Base-by-base conservation (phyloP, 306 rosid species). In the Macrotyloma uniflorum region DNA sequence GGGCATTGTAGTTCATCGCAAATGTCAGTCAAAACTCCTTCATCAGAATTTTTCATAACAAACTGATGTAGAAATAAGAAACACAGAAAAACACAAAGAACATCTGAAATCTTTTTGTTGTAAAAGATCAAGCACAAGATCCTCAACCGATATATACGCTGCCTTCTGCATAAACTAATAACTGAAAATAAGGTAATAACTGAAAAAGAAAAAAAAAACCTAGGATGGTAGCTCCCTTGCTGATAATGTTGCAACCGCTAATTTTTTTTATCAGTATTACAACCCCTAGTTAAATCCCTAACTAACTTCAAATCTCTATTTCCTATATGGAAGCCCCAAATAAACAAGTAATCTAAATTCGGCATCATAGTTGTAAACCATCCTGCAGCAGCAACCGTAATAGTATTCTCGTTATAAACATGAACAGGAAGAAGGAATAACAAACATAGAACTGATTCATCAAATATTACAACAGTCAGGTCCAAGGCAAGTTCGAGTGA, bases 341-440 rank as follows among this genome's bases (percentile, higher is more conserved):
- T n/a, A 62, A 20, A 33, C 71, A 20, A 66, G 20, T 35, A 67
- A 67, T 59, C 63, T 65, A 74, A 13, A 67, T 36, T 66, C 32
- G 16, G 43, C 71, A 69, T 26, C 24, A 70, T 28, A 73, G 35
- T 57, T 68, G 47, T 26, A 55, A 55, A 35, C 58, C 8, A 32
- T 23, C 20, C 36, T 8, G 10, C 23, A 35, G 45, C 40, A 42
- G 64, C 43, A 62, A 40, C 67, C 0, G 12, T 46, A 19, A 36
- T 36, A 54, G 47, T 19, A 42, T 3, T 30, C 18, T 35, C 68
- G 45, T 35, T 4, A 67, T 58, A 53, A 66, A 63, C n/a, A 19
- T 66, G 16, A 74, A 13, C 15, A 28, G 47, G 51, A 36, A 51
- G 54, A 65, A 77, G 40, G 30, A 35, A 23, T 23, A 10, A 66